phyloP scores from a whole-genome alignment of 2,329 filamentous ascomycete species.

The Acrodontium crateriforme region DNA sequence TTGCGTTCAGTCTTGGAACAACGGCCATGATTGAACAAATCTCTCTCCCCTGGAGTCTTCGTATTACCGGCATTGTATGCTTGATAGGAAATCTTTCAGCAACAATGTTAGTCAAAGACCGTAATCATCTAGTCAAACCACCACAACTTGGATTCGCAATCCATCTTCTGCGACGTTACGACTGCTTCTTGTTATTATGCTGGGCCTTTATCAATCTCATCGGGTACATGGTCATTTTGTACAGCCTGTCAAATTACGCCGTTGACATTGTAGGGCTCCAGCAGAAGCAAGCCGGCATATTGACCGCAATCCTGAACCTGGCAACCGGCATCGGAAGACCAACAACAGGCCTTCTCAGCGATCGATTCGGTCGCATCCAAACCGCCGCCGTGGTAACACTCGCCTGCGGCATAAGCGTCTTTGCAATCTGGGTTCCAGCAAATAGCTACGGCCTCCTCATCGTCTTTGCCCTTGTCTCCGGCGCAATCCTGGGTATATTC shows the following conservation, averaged over 20 bases:
- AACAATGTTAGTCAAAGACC: slow-evolving; percentile 16
- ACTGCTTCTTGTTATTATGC: slow-evolving; percentile 24
- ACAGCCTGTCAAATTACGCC: slow-evolving; percentile 34
- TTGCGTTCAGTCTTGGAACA: slow-evolving; percentile 22
- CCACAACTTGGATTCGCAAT: slow-evolving; percentile 21
- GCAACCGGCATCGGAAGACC: slow-evolving; percentile 36
- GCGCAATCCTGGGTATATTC: slow-evolving; percentile 34
- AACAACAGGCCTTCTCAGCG: slow-evolving; percentile 31
- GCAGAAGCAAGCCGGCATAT: slow-evolving; percentile 24
- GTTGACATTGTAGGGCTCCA: slow-evolving; percentile 26
- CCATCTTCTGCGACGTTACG: slow-evolving; percentile 22
- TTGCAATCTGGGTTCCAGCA: slow-evolving; percentile 35
- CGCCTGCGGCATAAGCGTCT: slow-evolving; percentile 25
- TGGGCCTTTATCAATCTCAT: slow-evolving; percentile 35
- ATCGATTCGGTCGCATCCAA: slow-evolving; percentile 31
- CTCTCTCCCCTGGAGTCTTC: slow-evolving; percentile 28
- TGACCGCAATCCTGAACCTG: slow-evolving; percentile 34
- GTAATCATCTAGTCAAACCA: slow-evolving; percentile 22
- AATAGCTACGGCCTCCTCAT: slow-evolving; percentile 28
- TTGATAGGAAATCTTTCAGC: slow-evolving; percentile 16
- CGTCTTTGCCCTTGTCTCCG: slow-evolving; percentile 31
- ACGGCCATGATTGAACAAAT: slow-evolving; percentile 22
- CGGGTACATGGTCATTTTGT: slow-evolving; percentile 34
- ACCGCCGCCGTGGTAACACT: slow-evolving; percentile 28
- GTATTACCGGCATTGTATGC: slow-evolving; percentile 21